Evolutionary conservation across 2,329 filamentous ascomycete species (phyloP).

Genomic region (Fusarium falciforme): DNA sequence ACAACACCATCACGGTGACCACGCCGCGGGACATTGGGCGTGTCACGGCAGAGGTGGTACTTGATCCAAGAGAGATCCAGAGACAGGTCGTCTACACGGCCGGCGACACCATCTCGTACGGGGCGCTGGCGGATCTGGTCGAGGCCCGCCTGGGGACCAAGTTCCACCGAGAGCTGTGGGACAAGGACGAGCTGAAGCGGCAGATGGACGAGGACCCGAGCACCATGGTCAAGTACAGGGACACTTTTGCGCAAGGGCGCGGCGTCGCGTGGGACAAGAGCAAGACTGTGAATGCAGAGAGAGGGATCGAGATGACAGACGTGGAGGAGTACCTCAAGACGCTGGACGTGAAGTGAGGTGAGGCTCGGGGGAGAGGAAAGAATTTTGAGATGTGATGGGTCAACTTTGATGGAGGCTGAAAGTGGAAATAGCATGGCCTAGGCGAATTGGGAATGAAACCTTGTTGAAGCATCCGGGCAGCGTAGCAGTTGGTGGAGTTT

Average conservation of each 20-base stretch:
- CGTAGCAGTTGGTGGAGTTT: conserved; percentile 1
- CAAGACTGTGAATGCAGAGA: conserved; percentile 63
- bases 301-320: conserved; percentile 58
- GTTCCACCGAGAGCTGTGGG: conserved; percentile 64
- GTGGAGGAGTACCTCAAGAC: conserved; percentile 54
- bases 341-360: conserved; percentile 33
- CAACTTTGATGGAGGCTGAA: neutral
- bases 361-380: conserved; percentile 17
- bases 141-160: conserved; percentile 52
- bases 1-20: conserved; percentile 71
- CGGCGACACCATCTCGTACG: conserved; percentile 72
- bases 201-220: conserved; percentile 62
- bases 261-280: conserved; percentile 70
- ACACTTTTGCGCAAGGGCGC: conserved; percentile 68
- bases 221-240: conserved; percentile 68
- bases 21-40: conserved; percentile 72
- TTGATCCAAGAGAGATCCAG: conserved; percentile 49
- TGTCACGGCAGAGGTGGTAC: conserved; percentile 67
- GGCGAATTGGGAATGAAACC: neutral
- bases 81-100: conserved; percentile 67
- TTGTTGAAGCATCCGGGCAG: neutral
- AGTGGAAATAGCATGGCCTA: neutral
- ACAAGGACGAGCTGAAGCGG: conserved; percentile 54
- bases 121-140: conserved; percentile 63
- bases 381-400: neutral